Evolutionary conservation across 768 basidiomycete genomes (phyloP), one percentile per base, ranked within the genome.

Genomic region (Lactarius deliciosus): DNA sequence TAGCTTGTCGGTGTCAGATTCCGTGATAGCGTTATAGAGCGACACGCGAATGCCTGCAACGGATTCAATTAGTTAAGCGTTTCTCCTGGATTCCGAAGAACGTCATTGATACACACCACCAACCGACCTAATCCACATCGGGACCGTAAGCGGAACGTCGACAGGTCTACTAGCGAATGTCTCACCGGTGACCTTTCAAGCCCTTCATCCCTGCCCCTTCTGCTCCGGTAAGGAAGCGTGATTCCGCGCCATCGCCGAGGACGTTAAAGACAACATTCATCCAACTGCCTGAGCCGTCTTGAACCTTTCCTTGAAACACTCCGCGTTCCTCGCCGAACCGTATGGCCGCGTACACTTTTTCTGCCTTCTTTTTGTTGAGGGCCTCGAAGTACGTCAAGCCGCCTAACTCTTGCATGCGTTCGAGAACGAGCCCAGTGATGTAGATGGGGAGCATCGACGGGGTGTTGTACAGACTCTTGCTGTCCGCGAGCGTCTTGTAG

Each of bases 231-330:
- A 98, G 75, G 76, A 98, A 98, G 71, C 79, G 77, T 72, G 85
- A 84, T 76, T 97, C 81, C 22, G 81, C 82, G 1, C 83, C 89
- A n/a, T 91, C 88, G 0, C 87, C 90, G 15, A 86, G 69, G 15
- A 96, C 79, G 61, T 86, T 84, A 77, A 98, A 98, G 0, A 93
- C 91, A 18, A 93, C 82, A 75, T 99, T 99, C 96, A 98, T 98
- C 87, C 91, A 91, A 77, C 96, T 98, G 66, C 90, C 84, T 57
- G 88, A 86, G 6, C 86, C 89, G 64, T 83, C 81, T 73, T 85
- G 81, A 22, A 96, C 95, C 73, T 90, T 91, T 25, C 83, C 75
- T 71, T 78, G 83, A 71, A 92, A 85, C 64, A 92, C 78, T 0
- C 93, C 93, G 71, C 81, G 83, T 65, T 77, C 79, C 75, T 89